A percentile compares a stretch with the other conserved stretches of the same genome.
Evolutionary conservation across 2,329 filamentous ascomycete species (phyloP).

Genomic region (Xylaria sp.): DNA sequence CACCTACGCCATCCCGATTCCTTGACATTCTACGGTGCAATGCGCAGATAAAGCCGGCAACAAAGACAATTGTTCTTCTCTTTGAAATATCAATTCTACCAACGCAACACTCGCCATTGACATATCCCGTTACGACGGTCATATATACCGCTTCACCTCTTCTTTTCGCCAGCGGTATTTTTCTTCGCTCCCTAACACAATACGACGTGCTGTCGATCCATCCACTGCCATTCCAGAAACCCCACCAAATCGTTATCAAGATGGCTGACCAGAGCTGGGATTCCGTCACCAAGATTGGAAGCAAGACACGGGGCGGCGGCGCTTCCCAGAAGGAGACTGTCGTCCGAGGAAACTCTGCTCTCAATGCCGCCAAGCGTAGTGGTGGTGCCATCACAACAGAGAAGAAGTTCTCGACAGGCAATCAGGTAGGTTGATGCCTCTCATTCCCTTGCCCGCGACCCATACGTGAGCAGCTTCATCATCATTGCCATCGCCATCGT

Average conservation of each 20-base stretch:
- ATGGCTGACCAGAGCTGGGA: slow-evolving; percentile 85
- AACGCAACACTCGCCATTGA: background rate
- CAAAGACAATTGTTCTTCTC: background rate
- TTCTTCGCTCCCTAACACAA: too few species aligned
- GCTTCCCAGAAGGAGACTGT: slow-evolving; percentile 79
- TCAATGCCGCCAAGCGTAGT: slow-evolving; percentile 87
- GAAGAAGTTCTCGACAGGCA: slow-evolving; percentile 85
- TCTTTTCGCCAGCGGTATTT: too few species aligned
- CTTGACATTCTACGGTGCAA: slow-evolving; percentile 40
- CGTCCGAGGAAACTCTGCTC: slow-evolving; percentile 77
- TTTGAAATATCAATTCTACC: background rate
- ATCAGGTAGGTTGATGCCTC: slow-evolving; percentile 67
- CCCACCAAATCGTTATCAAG: slow-evolving; percentile 52
- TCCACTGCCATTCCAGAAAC: slow-evolving; percentile 40
- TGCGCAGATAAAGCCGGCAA: slow-evolving; percentile 22
- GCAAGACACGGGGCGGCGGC: slow-evolving; percentile 75
- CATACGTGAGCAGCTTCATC: background rate
- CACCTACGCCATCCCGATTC: slow-evolving; percentile 38
- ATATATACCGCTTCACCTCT: too few species aligned
- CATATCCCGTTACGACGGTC: background rate
- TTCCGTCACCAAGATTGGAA: slow-evolving; percentile 88
- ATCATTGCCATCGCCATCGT: background rate
- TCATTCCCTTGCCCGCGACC: background rate
- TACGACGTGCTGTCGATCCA: slow-evolving; percentile 7
- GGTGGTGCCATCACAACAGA: slow-evolving; percentile 82